Conservation (phyloP, 306 rosid genomes). For the Lotus japonicus region DNA sequence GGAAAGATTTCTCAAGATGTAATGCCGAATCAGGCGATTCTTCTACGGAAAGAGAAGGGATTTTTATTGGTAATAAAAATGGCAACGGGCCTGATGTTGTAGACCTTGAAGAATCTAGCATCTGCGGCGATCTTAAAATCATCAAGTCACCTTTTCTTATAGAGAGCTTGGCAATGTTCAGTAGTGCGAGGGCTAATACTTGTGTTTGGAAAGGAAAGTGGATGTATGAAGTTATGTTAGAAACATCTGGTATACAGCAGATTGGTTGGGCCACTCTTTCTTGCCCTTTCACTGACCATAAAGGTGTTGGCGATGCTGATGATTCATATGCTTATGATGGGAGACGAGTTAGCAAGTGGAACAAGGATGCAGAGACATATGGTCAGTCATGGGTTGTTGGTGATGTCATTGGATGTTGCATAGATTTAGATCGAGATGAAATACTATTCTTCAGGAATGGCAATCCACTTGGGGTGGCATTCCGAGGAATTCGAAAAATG, state of each 20-base stretch:
- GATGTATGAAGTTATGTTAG: constrained; percentile 93
- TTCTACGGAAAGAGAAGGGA: constrained; percentile 39
- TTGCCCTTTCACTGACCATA: constrained; percentile 80
- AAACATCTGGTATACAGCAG: constrained; percentile 94
- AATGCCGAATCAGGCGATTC: constrained; percentile 18
- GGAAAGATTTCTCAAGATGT: constrained; percentile 45
- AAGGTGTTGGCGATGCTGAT: constrained; percentile 94
- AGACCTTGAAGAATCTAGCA: constrained; percentile 59
- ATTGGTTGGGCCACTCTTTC: constrained; percentile 96
- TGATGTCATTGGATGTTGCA: constrained; percentile 96
- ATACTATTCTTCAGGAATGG: constrained; percentile 86
- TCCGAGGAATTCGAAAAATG: constrained; percentile 75
- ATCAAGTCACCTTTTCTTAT: constrained; percentile 54
- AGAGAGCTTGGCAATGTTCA: constrained; percentile 87
- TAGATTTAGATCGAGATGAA: constrained; percentile 79
- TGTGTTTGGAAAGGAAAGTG: constrained; percentile 93
- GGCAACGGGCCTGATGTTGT: constrained; percentile 28
- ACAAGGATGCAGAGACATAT: constrained; percentile 71
- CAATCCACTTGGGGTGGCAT: constrained; percentile 83
- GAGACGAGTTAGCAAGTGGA: constrained; percentile 87
- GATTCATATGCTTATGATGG: constrained; percentile 99
- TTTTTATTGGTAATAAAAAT: not conserved
- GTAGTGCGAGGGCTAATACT: constrained; percentile 84
- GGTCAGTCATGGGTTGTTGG: constrained; percentile 97
- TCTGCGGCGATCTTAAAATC: constrained; percentile 72